A percentile compares a stretch with the other conserved stretches of the same genome.
Conservation (phyloP, 2,329 filamentous ascomycete species). For the Xylariaceae sp. region DNA sequence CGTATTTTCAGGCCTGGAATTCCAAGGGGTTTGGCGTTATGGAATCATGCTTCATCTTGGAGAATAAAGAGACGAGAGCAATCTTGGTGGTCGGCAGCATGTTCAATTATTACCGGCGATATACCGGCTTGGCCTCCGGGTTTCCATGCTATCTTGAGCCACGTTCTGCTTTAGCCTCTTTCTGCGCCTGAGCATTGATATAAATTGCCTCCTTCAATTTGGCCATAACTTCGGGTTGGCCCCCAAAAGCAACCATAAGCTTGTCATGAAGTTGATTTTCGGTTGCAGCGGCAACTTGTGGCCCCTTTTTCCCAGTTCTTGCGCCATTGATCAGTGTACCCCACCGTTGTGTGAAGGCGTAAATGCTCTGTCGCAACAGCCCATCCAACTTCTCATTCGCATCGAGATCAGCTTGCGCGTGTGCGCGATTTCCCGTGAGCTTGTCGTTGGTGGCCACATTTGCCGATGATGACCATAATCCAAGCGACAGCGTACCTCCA, state of each 20-base stretch:
- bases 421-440: conserved; percentile 13
- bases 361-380: conserved; percentile 58
- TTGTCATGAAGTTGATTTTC: conserved; percentile 54
- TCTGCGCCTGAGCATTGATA: conserved; percentile 52
- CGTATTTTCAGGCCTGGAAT: neutral
- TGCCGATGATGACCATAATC: conserved; percentile 31
- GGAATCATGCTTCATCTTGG: neutral
- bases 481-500: conserved; percentile 46
- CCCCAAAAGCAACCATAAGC: conserved; percentile 55
- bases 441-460: conserved; percentile 21
- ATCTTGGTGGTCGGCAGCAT: neutral
- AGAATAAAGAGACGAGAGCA: neutral
- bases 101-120: neutral
- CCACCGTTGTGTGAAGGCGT: conserved; percentile 60
- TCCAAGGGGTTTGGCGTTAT: neutral
- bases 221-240: conserved; percentile 54
- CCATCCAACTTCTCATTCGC: conserved; percentile 63
- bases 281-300: conserved; percentile 40
- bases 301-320: conserved; percentile 44
- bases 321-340: conserved; percentile 49
- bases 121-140: neutral
- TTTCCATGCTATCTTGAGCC: conserved; percentile 21
- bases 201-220: conserved; percentile 60
- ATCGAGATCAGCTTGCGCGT: conserved; percentile 41
- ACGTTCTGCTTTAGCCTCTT: conserved; percentile 36